Percentiles rank a stretch among this genome's conserved stretches.
phyloP scores from a whole-genome alignment of 257 asterid genomes.

The Haberlea rhodopensis region DNA sequence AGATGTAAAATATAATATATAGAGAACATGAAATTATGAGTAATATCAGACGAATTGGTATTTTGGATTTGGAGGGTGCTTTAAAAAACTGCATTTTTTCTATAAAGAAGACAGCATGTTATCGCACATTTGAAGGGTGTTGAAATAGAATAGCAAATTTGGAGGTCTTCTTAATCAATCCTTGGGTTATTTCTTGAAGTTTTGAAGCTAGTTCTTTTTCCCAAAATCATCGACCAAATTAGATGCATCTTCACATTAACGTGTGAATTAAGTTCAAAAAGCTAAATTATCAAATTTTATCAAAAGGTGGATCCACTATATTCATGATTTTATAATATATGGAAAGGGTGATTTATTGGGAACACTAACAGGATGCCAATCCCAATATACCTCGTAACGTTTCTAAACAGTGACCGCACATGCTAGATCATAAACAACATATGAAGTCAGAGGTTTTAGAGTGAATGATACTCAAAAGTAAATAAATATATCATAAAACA shows the following conservation, averaged over 20 bases:
- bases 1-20: conserved; percentile 29
- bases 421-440: not conserved
- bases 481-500: too few relatives aligned
- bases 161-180: not conserved
- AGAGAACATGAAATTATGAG: conserved; percentile 32
- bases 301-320: conserved; percentile 20
- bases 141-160: not conserved
- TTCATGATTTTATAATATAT: too few relatives aligned
- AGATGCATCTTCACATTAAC: not conserved
- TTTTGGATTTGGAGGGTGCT: conserved; percentile 27
- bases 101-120: not conserved
- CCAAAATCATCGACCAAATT: not conserved
- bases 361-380: not conserved
- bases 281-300: not conserved
- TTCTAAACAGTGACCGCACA: not conserved
- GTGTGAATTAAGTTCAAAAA: not conserved
- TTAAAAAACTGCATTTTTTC: conserved; percentile 39
- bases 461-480: not conserved
- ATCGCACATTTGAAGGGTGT: not conserved
- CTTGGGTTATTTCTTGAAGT: not conserved
- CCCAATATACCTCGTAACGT: not conserved
- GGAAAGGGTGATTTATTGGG: not conserved
- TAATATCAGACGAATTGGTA: conserved; percentile 28
- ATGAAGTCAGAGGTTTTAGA: not conserved
- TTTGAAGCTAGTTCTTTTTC: conserved; percentile 8